These are phyloP conservation scores for Alliaria petiolata DNA, from an alignment of 345 rosid genomes.

Conservation along the genomic window DNA sequence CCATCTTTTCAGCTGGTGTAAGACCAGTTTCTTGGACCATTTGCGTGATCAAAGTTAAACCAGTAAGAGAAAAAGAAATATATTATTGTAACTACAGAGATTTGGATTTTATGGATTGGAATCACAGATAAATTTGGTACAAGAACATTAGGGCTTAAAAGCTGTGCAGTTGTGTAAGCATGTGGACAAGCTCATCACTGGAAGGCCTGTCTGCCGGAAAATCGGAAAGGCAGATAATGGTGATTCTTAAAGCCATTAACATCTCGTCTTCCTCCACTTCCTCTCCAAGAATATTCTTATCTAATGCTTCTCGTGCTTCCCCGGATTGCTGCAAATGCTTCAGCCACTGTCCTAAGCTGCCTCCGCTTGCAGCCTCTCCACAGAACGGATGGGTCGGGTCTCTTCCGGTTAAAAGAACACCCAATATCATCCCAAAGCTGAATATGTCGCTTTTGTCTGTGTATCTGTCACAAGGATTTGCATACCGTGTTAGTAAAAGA, in stretches of 20 bases:
- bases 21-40: too few relatives aligned
- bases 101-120: not conserved
- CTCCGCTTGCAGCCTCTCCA: slow-evolving; percentile 51
- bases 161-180: slow-evolving; percentile 93
- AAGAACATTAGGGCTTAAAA: slow-evolving; percentile 41
- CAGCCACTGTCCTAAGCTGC: slow-evolving; percentile 74
- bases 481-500: slow-evolving; percentile 17
- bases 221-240: slow-evolving; percentile 83
- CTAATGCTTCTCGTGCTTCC: slow-evolving; percentile 78
- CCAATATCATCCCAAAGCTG: slow-evolving; percentile 94
- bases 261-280: slow-evolving; percentile 97
- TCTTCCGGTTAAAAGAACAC: slow-evolving; percentile 75
- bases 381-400: slow-evolving; percentile 72
- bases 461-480: slow-evolving; percentile 45
- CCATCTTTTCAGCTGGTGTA: slow-evolving; percentile 4
- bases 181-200: slow-evolving; percentile 86
- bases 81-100: slow-evolving; percentile 10
- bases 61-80: not conserved
- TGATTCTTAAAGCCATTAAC: slow-evolving; percentile 92
- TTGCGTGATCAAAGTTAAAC: not conserved
- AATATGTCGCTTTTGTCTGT: slow-evolving; percentile 84
- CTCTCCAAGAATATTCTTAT: slow-evolving; percentile 78
- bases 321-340: slow-evolving; percentile 82
- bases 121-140: slow-evolving; percentile 1
- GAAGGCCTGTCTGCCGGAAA: slow-evolving; percentile 87